Evolutionary conservation across 129 eudicot genomes (phyloP).

Genomic region (Cynara cardunculus): DNA sequence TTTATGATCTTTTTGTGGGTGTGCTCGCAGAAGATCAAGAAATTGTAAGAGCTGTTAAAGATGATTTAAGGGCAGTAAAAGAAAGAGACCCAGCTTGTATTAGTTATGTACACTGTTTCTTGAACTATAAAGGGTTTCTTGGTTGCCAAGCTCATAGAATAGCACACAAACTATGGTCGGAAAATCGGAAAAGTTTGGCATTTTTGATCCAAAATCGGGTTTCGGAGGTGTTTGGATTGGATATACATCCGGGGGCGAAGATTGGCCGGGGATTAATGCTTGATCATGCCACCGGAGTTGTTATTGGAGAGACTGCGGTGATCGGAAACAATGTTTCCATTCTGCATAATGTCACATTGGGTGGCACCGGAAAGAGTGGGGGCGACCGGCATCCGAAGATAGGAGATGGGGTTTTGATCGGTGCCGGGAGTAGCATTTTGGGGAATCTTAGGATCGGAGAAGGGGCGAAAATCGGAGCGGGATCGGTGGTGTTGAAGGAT

Average conservation of each 20-base stretch:
- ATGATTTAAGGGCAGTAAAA: slow-evolving; percentile 72
- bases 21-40: slow-evolving; percentile 58
- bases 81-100: slow-evolving; percentile 98
- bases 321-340: slow-evolving; percentile 87
- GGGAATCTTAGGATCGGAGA: slow-evolving; percentile 79
- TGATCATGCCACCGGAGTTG: slow-evolving; percentile 92
- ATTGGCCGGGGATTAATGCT: slow-evolving; percentile 81
- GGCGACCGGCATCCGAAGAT: slow-evolving; percentile 92
- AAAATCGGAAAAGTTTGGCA: slow-evolving; percentile 59
- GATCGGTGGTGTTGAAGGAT: slow-evolving; percentile 78
- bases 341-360: slow-evolving; percentile 87
- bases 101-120: slow-evolving; percentile 80
- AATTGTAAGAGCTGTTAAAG: slow-evolving; percentile 38
- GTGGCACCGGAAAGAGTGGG: slow-evolving; percentile 86
- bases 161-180: slow-evolving; percentile 67
- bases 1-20: slow-evolving; percentile 63
- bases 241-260: slow-evolving; percentile 90
- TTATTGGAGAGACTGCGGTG: slow-evolving; percentile 87
- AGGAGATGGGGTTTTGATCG: slow-evolving; percentile 92
- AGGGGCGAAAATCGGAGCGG: slow-evolving; percentile 93
- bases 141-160: slow-evolving; percentile 88
- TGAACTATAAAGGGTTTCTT: slow-evolving; percentile 80
- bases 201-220: slow-evolving; percentile 76
- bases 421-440: slow-evolving; percentile 93
- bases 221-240: slow-evolving; percentile 84